Evolutionary conservation across 768 basidiomycete species (phyloP).

Genomic region (Leucocoprinus sp.): DNA sequence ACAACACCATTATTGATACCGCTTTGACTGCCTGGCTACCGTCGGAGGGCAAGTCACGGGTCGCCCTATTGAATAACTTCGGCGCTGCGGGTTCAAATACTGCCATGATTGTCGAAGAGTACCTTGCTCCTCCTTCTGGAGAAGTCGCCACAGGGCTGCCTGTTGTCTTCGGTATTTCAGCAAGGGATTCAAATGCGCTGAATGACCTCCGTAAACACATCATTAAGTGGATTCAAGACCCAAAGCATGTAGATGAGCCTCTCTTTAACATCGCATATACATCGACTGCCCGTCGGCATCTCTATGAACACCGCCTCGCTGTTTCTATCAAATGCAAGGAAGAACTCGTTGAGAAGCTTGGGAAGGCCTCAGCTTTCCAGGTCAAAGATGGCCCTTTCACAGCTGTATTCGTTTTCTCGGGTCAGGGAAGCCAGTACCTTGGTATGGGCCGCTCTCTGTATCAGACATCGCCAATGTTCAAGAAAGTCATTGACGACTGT

Average conservation of each 20-base stretch:
- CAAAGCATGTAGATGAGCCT: constrained; percentile 11
- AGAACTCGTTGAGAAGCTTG: constrained; percentile 41
- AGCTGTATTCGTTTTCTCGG: constrained; percentile 63
- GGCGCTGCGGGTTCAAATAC: constrained; percentile 70
- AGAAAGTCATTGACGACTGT: constrained; percentile 48
- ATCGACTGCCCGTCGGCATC: constrained; percentile 54
- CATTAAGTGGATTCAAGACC: constrained; percentile 35
- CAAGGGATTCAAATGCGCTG: constrained; percentile 41
- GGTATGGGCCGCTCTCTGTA: constrained; percentile 61
- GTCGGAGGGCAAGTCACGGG: constrained; percentile 27
- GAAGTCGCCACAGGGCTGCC: constrained; percentile 11
- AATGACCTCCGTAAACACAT: constrained; percentile 39
- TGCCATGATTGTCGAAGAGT: constrained; percentile 53
- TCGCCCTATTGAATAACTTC: constrained; percentile 66
- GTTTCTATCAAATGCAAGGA: constrained; percentile 32
- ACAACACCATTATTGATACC: constrained; percentile 42
- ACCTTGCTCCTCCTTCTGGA: background rate
- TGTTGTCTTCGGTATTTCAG: constrained; percentile 53
- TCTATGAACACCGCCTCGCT: constrained; percentile 45
- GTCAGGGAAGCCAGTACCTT: constrained; percentile 60
- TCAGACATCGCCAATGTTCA: constrained; percentile 37
- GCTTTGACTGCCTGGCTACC: constrained; percentile 33
- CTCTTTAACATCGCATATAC: constrained; percentile 55
- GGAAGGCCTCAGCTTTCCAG: constrained; percentile 23
- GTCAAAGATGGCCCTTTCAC: constrained; percentile 19